Evolutionary conservation across 768 basidiomycete species (phyloP), one percentile per base, ranked within the genome.

Genomic region (Thelephora ganbajun): DNA sequence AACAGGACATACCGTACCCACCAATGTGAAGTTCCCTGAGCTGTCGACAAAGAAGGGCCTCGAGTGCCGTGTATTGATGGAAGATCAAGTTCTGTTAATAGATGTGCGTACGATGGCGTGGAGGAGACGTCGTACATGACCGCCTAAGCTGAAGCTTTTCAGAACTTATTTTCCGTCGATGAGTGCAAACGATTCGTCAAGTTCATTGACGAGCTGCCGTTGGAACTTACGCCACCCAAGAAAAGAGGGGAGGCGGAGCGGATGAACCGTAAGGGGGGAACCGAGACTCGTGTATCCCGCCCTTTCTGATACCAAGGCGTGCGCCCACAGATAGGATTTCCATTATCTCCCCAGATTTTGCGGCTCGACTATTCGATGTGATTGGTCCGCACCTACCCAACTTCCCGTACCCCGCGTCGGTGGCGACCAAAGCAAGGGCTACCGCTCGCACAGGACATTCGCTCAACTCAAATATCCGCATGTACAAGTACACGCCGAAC

Each of bases 161-260:
- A 84, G 81, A 66, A 73, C 43, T 62, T 82, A 33, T 61, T 83
- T 34, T 71, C 76, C 45, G 63, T 69, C 1, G 68, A 68, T 46
- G 82, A 85, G 61, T 85, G 83, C 64, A 76, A 73, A 53, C 50
- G 63, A 6, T 80, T 71, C 54, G 66, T 74, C 30, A 69, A 72
- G 48, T 77, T 81, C 62, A 74, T 84, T 47, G 74, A 80, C 45
- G 59, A 54, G 34, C 66, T 79, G 13, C 75, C 76, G 19, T 66
- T 83, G 12, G 77, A 80, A 53, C 68, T 81, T 3, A 80, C 80
- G 0, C 80, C 79, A 11, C 77, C 82, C 2, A 79, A 79, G 65
- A 83, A 81, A 61, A 68, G 70, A 49, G 84, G 80, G 7, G 81
- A 86, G 57, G 84, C 84, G 1, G 76, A 74, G 16, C 62, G 84